phyloP scores from a whole-genome alignment of 176 grass and related monocot genomes.

The Rhynchospora tenuis region DNA sequence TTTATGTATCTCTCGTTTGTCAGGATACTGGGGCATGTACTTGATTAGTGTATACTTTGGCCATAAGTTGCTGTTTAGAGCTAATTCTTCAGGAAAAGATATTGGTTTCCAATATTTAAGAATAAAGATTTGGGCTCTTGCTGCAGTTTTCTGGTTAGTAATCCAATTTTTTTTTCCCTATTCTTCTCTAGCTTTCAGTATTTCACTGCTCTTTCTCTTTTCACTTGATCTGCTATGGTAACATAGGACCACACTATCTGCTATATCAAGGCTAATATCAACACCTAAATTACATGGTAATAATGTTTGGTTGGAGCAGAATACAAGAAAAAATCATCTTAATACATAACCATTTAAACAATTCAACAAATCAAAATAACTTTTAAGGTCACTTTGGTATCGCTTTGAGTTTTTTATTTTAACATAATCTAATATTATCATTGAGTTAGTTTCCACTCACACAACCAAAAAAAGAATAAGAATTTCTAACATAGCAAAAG shows the following conservation, averaged over 20 bases:
- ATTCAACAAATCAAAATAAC: neutral
- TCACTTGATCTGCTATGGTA: neutral
- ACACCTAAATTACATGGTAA: neutral
- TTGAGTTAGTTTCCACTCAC: neutral
- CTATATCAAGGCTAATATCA: neutral
- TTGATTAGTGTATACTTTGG: constrained; percentile 78
- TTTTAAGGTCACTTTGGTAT: neutral
- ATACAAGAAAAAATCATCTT: neutral
- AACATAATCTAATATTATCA: neutral
- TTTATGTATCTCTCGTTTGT: constrained; percentile 20
- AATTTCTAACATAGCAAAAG: neutral
- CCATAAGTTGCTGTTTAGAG: constrained; percentile 44
- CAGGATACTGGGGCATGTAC: constrained; percentile 94
- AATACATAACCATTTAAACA: neutral
- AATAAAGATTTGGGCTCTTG: constrained; percentile 51
- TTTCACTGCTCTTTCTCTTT: neutral
- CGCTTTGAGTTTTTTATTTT: neutral
- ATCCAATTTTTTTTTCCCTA: neutral
- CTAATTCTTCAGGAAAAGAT: constrained; percentile 43
- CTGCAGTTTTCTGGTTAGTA: constrained; percentile 72
- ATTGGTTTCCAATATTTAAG: constrained; percentile 30
- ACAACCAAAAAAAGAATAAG: neutral
- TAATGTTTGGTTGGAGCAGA: neutral
- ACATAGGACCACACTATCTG: neutral
- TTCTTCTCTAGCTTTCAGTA: constrained; percentile 7